These are phyloP conservation scores for Rhododendron williamsianum DNA, from an alignment of 148 eudicot genomes.

Conservation along the genomic window DNA sequence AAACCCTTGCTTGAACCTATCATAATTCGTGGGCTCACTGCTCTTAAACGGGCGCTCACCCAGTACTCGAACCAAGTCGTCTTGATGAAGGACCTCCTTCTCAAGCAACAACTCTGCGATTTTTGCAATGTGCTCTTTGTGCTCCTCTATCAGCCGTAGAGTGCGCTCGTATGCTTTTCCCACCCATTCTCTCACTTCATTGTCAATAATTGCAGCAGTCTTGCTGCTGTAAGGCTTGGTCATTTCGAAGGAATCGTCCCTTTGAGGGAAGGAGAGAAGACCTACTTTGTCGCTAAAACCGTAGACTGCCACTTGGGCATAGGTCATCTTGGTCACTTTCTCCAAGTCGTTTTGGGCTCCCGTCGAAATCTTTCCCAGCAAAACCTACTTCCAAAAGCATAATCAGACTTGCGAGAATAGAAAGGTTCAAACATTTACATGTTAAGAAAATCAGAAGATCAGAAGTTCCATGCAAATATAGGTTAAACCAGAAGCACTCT, in stretches of 20 bases:
- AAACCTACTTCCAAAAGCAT: slow-evolving; percentile 39
- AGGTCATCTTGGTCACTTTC: slow-evolving; percentile 95
- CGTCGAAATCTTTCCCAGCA: slow-evolving; percentile 85
- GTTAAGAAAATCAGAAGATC: background rate
- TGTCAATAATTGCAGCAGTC: slow-evolving; percentile 81
- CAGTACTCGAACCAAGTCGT: slow-evolving; percentile 63
- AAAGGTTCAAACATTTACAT: background rate
- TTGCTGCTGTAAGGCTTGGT: slow-evolving; percentile 88
- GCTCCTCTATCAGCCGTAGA: slow-evolving; percentile 57
- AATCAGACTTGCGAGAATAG: background rate
- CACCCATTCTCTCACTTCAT: slow-evolving; percentile 91
- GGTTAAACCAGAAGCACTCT: background rate
- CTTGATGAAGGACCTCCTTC: slow-evolving; percentile 92
- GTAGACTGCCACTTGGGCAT: slow-evolving; percentile 89
- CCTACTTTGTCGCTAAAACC: slow-evolving; percentile 97
- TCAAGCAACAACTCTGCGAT: slow-evolving; percentile 83
- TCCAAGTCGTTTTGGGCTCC: slow-evolving; percentile 96
- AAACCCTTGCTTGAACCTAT: slow-evolving; percentile 73
- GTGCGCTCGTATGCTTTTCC: slow-evolving; percentile 69
- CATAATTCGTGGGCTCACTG: slow-evolving; percentile 73
- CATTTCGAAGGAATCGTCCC: slow-evolving; percentile 66
- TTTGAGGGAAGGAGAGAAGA: slow-evolving; percentile 83
- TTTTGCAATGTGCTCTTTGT: slow-evolving; percentile 67
- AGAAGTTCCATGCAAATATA: background rate
- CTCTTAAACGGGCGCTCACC: slow-evolving; percentile 80